Evolutionary conservation across 257 asterid species (phyloP).

Genomic region (Solanum ahanhuiri): DNA sequence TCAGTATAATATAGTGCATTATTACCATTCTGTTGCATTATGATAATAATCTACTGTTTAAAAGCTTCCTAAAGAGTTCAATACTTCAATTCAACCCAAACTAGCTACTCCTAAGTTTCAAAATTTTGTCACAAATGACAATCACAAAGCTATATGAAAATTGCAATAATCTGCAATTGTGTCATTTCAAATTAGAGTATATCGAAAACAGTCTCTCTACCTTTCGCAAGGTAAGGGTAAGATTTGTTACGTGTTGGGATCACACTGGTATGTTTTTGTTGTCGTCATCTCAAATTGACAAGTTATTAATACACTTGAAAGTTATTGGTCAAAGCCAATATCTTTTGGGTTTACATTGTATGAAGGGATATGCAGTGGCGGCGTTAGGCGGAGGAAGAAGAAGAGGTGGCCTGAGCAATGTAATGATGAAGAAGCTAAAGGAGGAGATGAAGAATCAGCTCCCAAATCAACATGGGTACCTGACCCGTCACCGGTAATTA

Average conservation of each 20-base stretch:
- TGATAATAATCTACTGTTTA: not conserved
- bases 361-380: conserved; percentile 38
- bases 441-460: not conserved
- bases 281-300: not conserved
- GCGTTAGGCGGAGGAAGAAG: conserved; percentile 20
- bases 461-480: conserved; percentile 40
- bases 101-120: not conserved
- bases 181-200: not conserved
- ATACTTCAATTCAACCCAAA: not conserved
- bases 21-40: not conserved
- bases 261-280: not conserved
- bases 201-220: not conserved
- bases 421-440: not conserved
- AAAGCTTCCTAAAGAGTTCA: not conserved
- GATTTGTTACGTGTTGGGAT: not conserved
- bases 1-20: not conserved
- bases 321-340: not conserved
- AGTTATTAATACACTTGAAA: not conserved
- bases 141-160: not conserved
- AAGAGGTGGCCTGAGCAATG: not conserved
- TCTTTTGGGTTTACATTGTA: not conserved
- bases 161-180: not conserved
- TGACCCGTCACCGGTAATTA: conserved; percentile 46
- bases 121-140: not conserved
- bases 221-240: not conserved